A percentile compares a stretch with the other conserved stretches of the same genome.
Conservation (phyloP, 768 basidiomycete genomes). For the Termitomyces titanicus region DNA sequence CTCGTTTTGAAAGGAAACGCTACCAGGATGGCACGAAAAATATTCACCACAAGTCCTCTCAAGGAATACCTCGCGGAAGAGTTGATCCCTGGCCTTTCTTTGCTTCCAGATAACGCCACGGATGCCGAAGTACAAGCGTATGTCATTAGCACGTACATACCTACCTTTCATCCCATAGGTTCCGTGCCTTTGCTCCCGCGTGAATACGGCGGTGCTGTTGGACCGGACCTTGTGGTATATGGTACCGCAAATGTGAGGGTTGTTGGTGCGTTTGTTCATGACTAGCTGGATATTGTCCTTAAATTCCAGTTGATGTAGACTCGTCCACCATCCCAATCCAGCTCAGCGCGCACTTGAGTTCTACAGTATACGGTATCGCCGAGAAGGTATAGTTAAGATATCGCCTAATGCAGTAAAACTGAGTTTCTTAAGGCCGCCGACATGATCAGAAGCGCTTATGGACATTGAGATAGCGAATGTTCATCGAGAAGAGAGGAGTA, state of each 20-base stretch:
- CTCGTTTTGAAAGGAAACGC: constrained; percentile 12
- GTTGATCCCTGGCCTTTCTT: neutral
- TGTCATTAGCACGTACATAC: neutral
- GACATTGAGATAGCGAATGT: too few species aligned
- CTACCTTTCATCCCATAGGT: constrained; percentile 10
- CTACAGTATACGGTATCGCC: constrained; percentile 12
- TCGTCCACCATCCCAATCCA: constrained; percentile 14
- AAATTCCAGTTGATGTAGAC: neutral
- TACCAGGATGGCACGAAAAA: constrained; percentile 1
- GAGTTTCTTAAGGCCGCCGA: constrained; percentile 7
- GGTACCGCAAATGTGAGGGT: constrained; percentile 13
- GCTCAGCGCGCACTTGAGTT: constrained; percentile 10
- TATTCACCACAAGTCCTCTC: constrained; percentile 9
- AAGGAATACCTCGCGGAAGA: constrained; percentile 1
- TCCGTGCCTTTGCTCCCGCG: constrained; percentile 14
- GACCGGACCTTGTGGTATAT: constrained; percentile 13
- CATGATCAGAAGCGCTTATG: constrained; percentile 2
- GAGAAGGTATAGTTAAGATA: constrained; percentile 5
- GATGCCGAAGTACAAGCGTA: constrained; percentile 7
- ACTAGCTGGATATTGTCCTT: neutral
- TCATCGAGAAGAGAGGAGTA: too few species aligned
- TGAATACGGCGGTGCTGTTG: constrained; percentile 10
- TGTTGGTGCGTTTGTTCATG: constrained; percentile 4
- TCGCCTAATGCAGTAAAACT: neutral
- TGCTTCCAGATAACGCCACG: constrained; percentile 5